Conservation (phyloP, 257 asterid species). For the Solanum appendiculatum region DNA sequence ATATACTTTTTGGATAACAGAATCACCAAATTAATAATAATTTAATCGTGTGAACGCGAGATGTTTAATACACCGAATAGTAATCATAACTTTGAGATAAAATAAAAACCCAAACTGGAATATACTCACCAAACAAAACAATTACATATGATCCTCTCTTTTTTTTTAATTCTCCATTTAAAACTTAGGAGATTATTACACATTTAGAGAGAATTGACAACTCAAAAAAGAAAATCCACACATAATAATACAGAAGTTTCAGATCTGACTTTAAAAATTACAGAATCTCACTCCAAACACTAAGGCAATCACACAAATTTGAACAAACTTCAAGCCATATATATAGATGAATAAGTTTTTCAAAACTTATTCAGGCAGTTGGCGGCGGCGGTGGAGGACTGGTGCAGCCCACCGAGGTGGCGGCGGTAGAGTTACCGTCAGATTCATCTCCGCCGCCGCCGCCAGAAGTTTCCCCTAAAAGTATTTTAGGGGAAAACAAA, state of each 20-base stretch:
- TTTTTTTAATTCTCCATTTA: neutral
- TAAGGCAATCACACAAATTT: neutral
- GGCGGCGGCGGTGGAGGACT: conserved; percentile 14
- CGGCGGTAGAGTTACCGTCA: neutral
- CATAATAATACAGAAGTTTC: neutral
- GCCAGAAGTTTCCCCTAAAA: neutral
- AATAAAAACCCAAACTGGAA: neutral
- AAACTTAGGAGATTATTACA: neutral
- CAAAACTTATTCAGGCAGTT: neutral
- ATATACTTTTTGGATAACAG: neutral
- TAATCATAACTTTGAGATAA: too few species aligned
- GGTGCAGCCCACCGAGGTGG: conserved; percentile 10
- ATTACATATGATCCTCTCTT: neutral
- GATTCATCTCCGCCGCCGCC: neutral
- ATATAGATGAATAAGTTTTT: neutral
- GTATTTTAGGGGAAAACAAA: conserved; percentile 5
- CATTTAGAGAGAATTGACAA: neutral
- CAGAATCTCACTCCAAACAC: neutral
- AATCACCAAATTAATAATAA: neutral
- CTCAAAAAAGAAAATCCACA: neutral
- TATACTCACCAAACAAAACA: neutral
- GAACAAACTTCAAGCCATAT: neutral
- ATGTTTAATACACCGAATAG: accelerated
- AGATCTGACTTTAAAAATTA: neutral
- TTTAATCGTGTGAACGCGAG: too few species aligned